Percentiles rank a stretch among this genome's conserved stretches.
These are phyloP conservation scores for Chenopodium berlandieri DNA, from an alignment of 148 eudicot species.

Conservation along the genomic window DNA sequence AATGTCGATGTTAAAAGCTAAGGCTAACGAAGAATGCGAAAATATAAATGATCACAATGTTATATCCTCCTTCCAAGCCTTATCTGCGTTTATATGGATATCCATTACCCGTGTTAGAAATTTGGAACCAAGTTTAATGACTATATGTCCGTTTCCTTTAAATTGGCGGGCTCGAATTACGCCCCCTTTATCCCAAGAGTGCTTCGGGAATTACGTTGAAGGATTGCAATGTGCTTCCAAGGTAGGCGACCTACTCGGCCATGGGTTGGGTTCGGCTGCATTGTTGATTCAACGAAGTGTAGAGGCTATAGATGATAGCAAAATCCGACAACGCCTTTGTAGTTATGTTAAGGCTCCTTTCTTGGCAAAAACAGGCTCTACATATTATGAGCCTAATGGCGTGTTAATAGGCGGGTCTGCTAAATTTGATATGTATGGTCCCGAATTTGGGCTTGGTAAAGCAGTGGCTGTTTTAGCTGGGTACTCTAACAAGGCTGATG, in stretches of 20 bases:
- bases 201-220: constrained; percentile 61
- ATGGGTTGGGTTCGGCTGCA: constrained; percentile 48
- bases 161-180: constrained; percentile 52
- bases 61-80: constrained; percentile 26
- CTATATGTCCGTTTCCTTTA: constrained; percentile 56
- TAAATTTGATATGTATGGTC: constrained; percentile 61
- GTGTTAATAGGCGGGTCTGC: constrained; percentile 65
- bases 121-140: constrained; percentile 17
- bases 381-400: constrained; percentile 39
- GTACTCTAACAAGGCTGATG: constrained; percentile 60
- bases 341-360: not conserved
- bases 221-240: constrained; percentile 21
- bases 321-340: not conserved
- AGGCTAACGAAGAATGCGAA: constrained; percentile 23
- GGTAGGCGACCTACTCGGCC: constrained; percentile 46
- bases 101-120: constrained; percentile 24
- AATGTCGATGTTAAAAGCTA: constrained; percentile 4
- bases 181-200: constrained; percentile 45
- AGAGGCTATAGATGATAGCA: constrained; percentile 36
- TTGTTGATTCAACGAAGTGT: constrained; percentile 34
- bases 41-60: constrained; percentile 15
- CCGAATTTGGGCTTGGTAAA: constrained; percentile 68
- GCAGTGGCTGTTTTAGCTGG: constrained; percentile 56
- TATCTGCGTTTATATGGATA: constrained; percentile 13
- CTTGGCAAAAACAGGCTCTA: not conserved